Conservation (phyloP, 108 stramenopile genomes). For the Cyclotella choctawhatcheeana region DNA sequence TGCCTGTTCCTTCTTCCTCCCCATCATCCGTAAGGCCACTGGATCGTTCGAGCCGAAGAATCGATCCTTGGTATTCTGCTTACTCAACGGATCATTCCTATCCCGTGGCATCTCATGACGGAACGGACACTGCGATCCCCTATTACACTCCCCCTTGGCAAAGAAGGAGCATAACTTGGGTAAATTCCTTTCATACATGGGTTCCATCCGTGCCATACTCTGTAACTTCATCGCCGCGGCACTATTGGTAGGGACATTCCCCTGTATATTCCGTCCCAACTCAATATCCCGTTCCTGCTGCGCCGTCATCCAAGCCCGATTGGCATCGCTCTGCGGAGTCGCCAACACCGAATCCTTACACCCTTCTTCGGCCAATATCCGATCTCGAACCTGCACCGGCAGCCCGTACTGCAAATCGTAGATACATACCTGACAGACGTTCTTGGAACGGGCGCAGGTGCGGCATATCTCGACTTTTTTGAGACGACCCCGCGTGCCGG, state of each 20-base stretch:
- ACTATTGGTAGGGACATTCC: conserved; percentile 60
- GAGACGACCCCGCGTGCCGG: conserved; percentile 93
- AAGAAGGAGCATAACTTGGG: conserved; percentile 97
- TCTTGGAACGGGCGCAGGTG: conserved; percentile 95
- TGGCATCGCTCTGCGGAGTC: conserved; percentile 90
- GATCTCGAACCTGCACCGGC: conserved; percentile 92
- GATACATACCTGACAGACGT: conserved; percentile 99
- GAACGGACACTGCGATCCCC: conserved; percentile 94
- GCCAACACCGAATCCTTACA: conserved; percentile 54
- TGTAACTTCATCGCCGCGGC: conserved; percentile 81
- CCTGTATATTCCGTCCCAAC: conserved; percentile 59
- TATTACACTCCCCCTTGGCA: conserved; percentile 95
- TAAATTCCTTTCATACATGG: conserved; percentile 94
- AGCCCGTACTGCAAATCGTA: conserved; percentile 97
- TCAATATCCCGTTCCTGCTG: conserved; percentile 80
- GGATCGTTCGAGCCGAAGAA: conserved; percentile 95
- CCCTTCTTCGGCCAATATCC: conserved; percentile 84
- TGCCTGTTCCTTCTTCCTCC: conserved; percentile 51
- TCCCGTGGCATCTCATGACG: conserved; percentile 97
- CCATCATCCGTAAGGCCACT: conserved; percentile 87
- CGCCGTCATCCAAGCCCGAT: conserved; percentile 85
- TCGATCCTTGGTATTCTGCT: conserved; percentile 95
- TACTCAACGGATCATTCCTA: conserved; percentile 88
- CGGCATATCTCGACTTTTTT: conserved; percentile 97
- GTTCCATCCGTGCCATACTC: conserved; percentile 93